Evolutionary conservation across 148 eudicot genomes (phyloP).

Genomic region (Amaranthus hypochondriacus): DNA sequence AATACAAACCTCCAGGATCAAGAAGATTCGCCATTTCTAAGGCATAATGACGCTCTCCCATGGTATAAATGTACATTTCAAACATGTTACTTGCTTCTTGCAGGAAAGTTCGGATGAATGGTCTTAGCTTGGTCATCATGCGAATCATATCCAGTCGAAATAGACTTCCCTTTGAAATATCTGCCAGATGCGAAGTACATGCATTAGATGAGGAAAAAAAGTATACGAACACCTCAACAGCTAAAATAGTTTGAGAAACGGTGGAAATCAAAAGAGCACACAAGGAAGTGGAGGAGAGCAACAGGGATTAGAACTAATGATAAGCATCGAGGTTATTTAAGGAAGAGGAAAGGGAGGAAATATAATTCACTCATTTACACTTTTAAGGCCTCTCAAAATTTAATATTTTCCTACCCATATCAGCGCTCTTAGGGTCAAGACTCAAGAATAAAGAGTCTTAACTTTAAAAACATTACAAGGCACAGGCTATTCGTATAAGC

Average conservation of each 20-base stretch:
- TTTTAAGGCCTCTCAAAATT: no score
- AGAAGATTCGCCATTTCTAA: slow-evolving; percentile 71
- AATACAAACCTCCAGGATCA: slow-evolving; percentile 47
- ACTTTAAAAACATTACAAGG: no score
- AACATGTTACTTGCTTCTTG: slow-evolving; percentile 65
- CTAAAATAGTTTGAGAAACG: not conserved
- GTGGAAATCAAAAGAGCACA: not conserved
- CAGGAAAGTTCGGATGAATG: slow-evolving; percentile 64
- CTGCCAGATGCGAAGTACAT: slow-evolving; percentile 19
- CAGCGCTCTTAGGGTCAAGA: not conserved
- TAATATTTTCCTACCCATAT: not conserved
- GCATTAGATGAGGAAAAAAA: slow-evolving; percentile 6
- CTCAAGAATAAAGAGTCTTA: not conserved
- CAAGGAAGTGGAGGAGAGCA: not conserved
- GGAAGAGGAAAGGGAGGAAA: not conserved
- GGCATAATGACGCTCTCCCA: slow-evolving; percentile 80
- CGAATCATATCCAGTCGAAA: slow-evolving; percentile 53
- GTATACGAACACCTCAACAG: not conserved
- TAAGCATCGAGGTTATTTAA: no score
- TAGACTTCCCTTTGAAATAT: slow-evolving; percentile 49
- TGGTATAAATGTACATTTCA: slow-evolving; percentile 86
- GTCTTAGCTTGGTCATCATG: slow-evolving; percentile 85
- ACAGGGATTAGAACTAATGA: no score
- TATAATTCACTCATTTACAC: not conserved
- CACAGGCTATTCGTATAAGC: no score